These are phyloP conservation scores for Paspalum vaginatum DNA, from an alignment of 176 grass and related monocot species.

Conservation along the genomic window DNA sequence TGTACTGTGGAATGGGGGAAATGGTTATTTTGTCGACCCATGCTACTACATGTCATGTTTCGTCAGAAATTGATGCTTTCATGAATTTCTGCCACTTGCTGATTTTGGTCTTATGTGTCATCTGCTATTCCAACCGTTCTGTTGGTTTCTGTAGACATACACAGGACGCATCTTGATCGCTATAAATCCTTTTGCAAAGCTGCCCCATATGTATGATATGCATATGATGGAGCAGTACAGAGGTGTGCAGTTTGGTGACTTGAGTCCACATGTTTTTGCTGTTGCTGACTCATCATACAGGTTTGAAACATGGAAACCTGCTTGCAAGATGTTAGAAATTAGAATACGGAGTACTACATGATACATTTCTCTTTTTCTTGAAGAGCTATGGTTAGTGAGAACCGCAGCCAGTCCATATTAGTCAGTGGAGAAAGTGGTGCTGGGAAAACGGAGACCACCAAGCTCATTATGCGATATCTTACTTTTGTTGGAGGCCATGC, in stretches of 20 bases:
- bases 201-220: slow-evolving; percentile 68
- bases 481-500: slow-evolving; percentile 80
- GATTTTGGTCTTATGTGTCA: slow-evolving; percentile 21
- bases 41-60: neutral
- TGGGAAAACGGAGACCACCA: slow-evolving; percentile 87
- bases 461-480: slow-evolving; percentile 83
- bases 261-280: slow-evolving; percentile 86
- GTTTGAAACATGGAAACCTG: slow-evolving; percentile 30
- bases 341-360: neutral
- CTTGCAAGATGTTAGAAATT: slow-evolving; percentile 19
- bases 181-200: slow-evolving; percentile 67
- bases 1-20: neutral
- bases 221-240: slow-evolving; percentile 92
- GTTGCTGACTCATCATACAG: slow-evolving; percentile 71
- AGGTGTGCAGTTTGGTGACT: slow-evolving; percentile 67
- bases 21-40: neutral
- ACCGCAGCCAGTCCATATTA: slow-evolving; percentile 72
- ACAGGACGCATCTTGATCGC: slow-evolving; percentile 83
- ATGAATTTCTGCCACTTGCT: neutral
- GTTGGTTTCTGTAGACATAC: slow-evolving; percentile 60
- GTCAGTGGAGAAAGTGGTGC: slow-evolving; percentile 91
- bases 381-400: slow-evolving; percentile 72
- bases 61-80: neutral
- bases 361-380: slow-evolving; percentile 32
- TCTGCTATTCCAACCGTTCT: neutral